Conservation (phyloP, 164 flowering plant genomes). For the Liquidambar formosana region DNA sequence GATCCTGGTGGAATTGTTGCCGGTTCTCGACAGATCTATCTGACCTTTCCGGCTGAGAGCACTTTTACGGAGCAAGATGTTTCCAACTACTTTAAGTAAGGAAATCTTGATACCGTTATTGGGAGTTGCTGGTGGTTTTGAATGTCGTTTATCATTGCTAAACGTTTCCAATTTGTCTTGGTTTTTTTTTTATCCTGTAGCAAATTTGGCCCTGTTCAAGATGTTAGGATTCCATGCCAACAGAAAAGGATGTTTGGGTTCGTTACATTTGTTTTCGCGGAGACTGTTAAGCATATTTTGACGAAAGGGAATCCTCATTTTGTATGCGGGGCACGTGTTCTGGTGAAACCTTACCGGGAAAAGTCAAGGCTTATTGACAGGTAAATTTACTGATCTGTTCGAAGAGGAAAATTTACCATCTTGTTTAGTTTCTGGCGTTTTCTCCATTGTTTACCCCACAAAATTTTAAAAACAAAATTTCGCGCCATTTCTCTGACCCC, state of each 20-base stretch:
- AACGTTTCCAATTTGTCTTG: background rate
- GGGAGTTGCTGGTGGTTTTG: background rate
- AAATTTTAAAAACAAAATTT: too few relatives aligned
- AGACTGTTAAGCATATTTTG: conserved; percentile 55
- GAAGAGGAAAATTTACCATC: too few relatives aligned
- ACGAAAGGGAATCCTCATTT: conserved; percentile 66
- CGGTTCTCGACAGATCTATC: conserved; percentile 66
- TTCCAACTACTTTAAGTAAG: conserved; percentile 61
- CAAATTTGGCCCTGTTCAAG: conserved; percentile 74
- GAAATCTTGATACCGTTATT: background rate
- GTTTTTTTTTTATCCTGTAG: conserved; percentile 25
- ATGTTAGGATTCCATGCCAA: conserved; percentile 82
- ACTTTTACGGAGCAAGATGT: conserved; percentile 71
- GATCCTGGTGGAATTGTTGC: conserved; percentile 53
- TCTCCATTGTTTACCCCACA: too few relatives aligned
- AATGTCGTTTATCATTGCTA: background rate
- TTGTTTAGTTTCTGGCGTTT: background rate
- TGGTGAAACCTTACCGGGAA: conserved; percentile 76
- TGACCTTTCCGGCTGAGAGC: conserved; percentile 79
- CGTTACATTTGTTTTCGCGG: conserved; percentile 58
- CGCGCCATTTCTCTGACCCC: too few relatives aligned
- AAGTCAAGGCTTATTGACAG: conserved; percentile 33
- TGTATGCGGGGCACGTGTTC: conserved; percentile 73
- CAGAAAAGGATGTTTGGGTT: conserved; percentile 77
- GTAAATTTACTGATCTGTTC: background rate